phyloP scores from a whole-genome alignment of 495 filamentous ascomycete genomes.

The Neohortaea acidophila region DNA sequence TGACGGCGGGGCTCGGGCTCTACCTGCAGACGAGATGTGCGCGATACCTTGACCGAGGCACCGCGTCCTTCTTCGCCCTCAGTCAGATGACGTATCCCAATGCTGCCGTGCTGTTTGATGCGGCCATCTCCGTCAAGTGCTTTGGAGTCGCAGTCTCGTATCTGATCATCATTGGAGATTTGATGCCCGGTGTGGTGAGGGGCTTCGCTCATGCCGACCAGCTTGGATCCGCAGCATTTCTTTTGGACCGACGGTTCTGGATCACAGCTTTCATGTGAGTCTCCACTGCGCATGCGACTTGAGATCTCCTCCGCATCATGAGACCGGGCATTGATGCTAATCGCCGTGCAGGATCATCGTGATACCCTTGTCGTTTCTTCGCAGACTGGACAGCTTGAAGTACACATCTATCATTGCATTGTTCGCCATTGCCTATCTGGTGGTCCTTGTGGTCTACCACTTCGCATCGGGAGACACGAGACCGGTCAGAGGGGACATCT shows the following conservation, averaged over 20 bases:
- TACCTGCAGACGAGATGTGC: conserved; percentile 90
- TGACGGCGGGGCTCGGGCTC: conserved; percentile 78
- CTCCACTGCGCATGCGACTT: no score
- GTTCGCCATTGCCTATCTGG: conserved; percentile 82
- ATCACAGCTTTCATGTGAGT: conserved; percentile 50
- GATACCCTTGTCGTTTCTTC: conserved; percentile 83
- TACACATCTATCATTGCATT: conserved; percentile 90
- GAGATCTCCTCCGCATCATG: no score
- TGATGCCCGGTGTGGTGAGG: conserved; percentile 87
- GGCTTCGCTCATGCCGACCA: conserved; percentile 51
- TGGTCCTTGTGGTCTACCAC: conserved; percentile 81
- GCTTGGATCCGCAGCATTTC: conserved; percentile 44
- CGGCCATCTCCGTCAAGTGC: conserved; percentile 92
- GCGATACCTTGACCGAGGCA: conserved; percentile 75
- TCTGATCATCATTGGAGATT: conserved; percentile 92
- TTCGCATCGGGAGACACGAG: conserved; percentile 66
- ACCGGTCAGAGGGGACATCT: conserved; percentile 53
- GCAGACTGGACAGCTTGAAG: conserved; percentile 83
- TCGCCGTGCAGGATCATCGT: conserved; percentile 84
- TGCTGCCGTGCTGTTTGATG: conserved; percentile 88
- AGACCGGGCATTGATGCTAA: no score
- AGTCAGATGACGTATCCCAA: conserved; percentile 95
- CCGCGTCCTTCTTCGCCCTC: conserved; percentile 73
- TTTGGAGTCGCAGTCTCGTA: conserved; percentile 95
- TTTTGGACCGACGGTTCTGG: conserved; percentile 89